Evolutionary conservation across 306 rosid genomes (phyloP), one percentile per base, ranked within the genome.

Genomic region (Luffa acutangula): DNA sequence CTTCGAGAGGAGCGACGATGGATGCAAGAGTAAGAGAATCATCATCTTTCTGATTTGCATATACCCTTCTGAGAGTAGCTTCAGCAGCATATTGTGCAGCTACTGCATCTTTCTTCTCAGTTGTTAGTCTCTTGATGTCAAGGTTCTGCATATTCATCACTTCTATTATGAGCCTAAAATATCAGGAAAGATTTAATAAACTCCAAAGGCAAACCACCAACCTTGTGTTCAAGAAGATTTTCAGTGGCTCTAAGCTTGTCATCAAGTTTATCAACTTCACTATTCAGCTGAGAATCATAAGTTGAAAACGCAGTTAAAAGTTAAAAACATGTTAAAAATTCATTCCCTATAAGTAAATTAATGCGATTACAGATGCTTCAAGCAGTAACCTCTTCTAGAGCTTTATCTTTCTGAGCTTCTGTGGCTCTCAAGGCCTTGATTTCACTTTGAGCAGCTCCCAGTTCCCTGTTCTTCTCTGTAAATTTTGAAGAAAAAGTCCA

Each of bases 41-140:
- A 42, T 90, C 91, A n/a, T 92, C 96, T 86, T 82, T 90, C 77
- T 85, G 90, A 82, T 87, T 89, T 18, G 89, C 83, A 67, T 91
- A 79, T 37, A 92, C 81, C 89, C 93, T 89, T 84, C 97, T 84
- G 51, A 95, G 96, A 70, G 97, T 73, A 83, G 91, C 90, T 89
- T 95, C 99, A 46, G 93, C 97, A 43, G 99, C 96, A 83, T 85
- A 92, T 75, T 92, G 97, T 33, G 96, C 99, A 2, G 97, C 91
- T 87, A 91, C 69, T 66, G 97, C 97, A 42, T 92, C 91, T 84
- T 87, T 90, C 89, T 87, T 95, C 72, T 95, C 98, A 8, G 81
- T 86, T 17, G 85, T 82, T 73, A 89, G 78, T 81, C 83, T 95
- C 91, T 87, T 95, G 85, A 89, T 83, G 83, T 95, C 97, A 76